phyloP scores from a whole-genome alignment of 2,329 filamentous ascomycete genomes.

The Cytospora mali region DNA sequence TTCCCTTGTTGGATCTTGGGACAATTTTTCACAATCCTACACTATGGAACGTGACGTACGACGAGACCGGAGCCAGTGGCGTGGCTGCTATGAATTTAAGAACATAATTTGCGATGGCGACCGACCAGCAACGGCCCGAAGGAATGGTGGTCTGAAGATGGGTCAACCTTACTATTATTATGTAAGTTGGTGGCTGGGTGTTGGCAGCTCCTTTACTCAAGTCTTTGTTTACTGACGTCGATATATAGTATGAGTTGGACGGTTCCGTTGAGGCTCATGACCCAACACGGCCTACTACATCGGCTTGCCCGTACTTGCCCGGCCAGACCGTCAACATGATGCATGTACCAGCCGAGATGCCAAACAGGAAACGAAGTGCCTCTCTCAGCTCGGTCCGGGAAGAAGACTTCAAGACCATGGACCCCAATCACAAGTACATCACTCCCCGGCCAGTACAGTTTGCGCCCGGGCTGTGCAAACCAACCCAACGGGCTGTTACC shows the following conservation, averaged over 20 bases:
- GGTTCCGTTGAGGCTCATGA: constrained; percentile 78
- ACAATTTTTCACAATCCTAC: constrained; percentile 83
- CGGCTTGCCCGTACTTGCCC: constrained; percentile 80
- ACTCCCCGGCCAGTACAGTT: constrained; percentile 64
- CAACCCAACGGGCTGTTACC: constrained; percentile 41
- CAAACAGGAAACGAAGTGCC: constrained; percentile 61
- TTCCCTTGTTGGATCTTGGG: constrained; percentile 88
- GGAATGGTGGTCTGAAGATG: constrained; percentile 85
- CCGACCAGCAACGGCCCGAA: constrained; percentile 53
- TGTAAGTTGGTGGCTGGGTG: constrained; percentile 54
- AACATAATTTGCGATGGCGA: constrained; percentile 83
- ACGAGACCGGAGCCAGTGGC: constrained; percentile 77
- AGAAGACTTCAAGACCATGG: constrained; percentile 71
- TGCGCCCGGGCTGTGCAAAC: constrained; percentile 42
- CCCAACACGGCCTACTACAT: constrained; percentile 71
- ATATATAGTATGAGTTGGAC: constrained; percentile 76
- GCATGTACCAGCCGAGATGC: constrained; percentile 73
- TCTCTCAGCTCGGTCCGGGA: constrained; percentile 64
- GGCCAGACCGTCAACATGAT: constrained; percentile 87
- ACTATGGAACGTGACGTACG: constrained; percentile 78
- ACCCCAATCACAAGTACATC: constrained; percentile 75
- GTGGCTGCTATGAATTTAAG: constrained; percentile 83
- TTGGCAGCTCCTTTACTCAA: constrained; percentile 15
- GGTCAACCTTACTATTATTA: constrained; percentile 95
- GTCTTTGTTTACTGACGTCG: constrained; percentile 35